Evolutionary conservation across 2,329 filamentous ascomycete species (phyloP), one percentile per base, ranked within the genome.

Genomic region (Thielaviopsis ethacetica): DNA sequence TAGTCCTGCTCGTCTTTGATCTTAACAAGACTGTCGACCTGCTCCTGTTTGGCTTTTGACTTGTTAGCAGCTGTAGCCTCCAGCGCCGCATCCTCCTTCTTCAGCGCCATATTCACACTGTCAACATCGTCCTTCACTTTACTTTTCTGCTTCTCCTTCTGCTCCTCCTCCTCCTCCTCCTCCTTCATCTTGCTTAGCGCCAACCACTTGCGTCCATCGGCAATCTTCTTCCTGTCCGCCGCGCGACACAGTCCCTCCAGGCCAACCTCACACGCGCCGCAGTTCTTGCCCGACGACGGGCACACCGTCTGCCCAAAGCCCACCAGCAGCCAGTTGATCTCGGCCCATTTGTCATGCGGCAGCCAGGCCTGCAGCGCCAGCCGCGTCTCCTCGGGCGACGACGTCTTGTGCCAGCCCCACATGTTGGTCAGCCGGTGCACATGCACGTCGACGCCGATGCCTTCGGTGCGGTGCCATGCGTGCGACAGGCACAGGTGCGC

Each of bases 341-440:
- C 88, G 70, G 88, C 86, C 91, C 91, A 96, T 66, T 81, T 83
- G 56, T 95, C 88, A 61, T 71, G 79, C 2, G 91, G 91, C 65
- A 96, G 73, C 91, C 91, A 96, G 17, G 76, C 76, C 73, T 96
- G 81, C 61, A 96, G 75, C 38, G 82, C 81, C 58, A 76, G 72
- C 51, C 91, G 77, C 30, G 91, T 95, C 68, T 88, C 86, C 73
- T 96, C 91, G 0, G 91, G 91, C 13, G 75, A 85, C 65, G 82
- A 84, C 1, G 86, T 91, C 69, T 81, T 82, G 69, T 94, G 82
- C 91, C 91, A 96, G 3, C 88, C 86, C 90, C 90, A 95, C 27
- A 95, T 75, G 71, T 95, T 95, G 56, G 89, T 91, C 71, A 96
- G 94, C 59, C 91, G 85, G 71, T 95, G 91, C 3, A 96, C 91